These are phyloP conservation scores for Aschersonia sp. DNA, from an alignment of 2,329 filamentous ascomycete species.

Conservation along the genomic window DNA sequence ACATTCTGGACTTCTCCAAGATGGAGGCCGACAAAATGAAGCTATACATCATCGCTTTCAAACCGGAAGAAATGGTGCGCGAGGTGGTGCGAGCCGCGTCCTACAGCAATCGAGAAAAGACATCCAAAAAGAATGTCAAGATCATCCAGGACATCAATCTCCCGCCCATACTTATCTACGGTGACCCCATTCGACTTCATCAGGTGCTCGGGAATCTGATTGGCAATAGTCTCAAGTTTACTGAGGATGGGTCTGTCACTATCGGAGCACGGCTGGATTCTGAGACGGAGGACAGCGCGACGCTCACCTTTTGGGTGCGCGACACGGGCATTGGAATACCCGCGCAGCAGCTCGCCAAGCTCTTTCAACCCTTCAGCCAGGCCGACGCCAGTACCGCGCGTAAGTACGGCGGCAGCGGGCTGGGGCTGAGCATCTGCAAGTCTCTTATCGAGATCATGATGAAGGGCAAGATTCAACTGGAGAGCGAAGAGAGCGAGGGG, in stretches of 20 bases:
- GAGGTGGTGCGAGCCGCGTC: conserved; percentile 53
- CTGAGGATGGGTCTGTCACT: conserved; percentile 71
- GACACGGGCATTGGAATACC: conserved; percentile 90
- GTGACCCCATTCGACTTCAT: conserved; percentile 51
- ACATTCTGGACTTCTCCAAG: conserved; percentile 91
- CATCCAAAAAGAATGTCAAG: conserved; percentile 45
- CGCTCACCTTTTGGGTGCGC: conserved; percentile 70
- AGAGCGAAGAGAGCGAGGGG: conserved; percentile 58
- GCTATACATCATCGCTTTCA: conserved; percentile 57
- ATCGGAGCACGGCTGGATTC: conserved; percentile 61
- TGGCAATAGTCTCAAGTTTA: conserved; percentile 90
- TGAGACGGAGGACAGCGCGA: conserved; percentile 56
- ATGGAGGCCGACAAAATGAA: conserved; percentile 84
- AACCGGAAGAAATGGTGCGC: conserved; percentile 50
- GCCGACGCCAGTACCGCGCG: conserved; percentile 81
- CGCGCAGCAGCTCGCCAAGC: conserved; percentile 63
- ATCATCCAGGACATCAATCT: conserved; percentile 58
- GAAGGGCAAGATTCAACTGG: conserved; percentile 70
- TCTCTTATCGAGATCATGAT: conserved; percentile 87
- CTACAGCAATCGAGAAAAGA: conserved; percentile 51
- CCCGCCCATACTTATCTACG: conserved; percentile 58
- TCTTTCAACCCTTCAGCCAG: conserved; percentile 88
- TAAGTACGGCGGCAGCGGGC: conserved; percentile 82
- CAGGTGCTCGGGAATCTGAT: conserved; percentile 71
- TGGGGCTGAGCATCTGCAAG: conserved; percentile 89